These are phyloP conservation scores for Nyssa sinensis DNA, from an alignment of 148 eudicot species.

Conservation along the genomic window DNA sequence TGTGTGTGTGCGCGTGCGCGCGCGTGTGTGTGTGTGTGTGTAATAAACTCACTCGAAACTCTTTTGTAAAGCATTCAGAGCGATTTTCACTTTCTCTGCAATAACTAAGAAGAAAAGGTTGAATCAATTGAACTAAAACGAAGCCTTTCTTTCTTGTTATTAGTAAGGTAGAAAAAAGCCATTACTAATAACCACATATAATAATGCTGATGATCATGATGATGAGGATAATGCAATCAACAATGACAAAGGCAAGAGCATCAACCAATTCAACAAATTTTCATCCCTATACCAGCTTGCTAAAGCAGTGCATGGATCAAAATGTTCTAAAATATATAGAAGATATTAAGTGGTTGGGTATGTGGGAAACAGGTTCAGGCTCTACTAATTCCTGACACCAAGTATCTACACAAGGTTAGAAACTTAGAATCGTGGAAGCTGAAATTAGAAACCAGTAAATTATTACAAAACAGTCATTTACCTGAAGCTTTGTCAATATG, in stretches of 20 bases:
- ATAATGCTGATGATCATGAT: too few relatives aligned
- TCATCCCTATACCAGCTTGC: neutral
- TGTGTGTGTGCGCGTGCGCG: too few relatives aligned
- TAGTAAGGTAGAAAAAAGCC: too few relatives aligned
- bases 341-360: neutral
- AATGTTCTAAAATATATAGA: neutral
- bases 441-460: conserved; percentile 1
- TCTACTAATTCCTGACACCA: neutral
- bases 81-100: too few relatives aligned
- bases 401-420: neutral
- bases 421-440: neutral
- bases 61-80: too few relatives aligned
- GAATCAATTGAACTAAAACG: too few relatives aligned
- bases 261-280: neutral
- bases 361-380: neutral
- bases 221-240: neutral
- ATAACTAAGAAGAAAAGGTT: too few relatives aligned
- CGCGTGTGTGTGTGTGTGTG: too few relatives aligned
- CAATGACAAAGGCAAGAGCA: neutral
- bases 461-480: conserved; percentile 15
- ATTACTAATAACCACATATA: too few relatives aligned
- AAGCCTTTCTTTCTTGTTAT: too few relatives aligned
- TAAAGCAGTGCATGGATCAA: neutral
- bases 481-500: conserved; percentile 97
- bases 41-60: too few relatives aligned